phyloP scores from a whole-genome alignment of 371 early-diverging fungal species.

The Mucor lusitanicus region DNA sequence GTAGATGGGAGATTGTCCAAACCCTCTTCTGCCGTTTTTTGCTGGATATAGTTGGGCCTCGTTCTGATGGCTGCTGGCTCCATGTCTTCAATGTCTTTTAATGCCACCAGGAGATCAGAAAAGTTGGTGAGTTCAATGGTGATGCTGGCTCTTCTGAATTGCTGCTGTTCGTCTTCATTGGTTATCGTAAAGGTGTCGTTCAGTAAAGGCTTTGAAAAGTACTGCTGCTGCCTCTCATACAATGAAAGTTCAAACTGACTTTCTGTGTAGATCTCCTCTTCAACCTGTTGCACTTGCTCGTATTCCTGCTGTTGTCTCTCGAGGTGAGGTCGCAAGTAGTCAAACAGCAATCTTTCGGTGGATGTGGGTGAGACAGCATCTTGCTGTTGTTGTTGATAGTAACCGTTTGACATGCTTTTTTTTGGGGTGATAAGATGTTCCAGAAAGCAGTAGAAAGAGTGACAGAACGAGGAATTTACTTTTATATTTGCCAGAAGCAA shows the following conservation, averaged over 20 bases:
- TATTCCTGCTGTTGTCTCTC: background rate
- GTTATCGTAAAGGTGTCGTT: slow-evolving; percentile 10
- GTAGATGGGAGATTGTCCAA: background rate
- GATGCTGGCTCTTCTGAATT: background rate
- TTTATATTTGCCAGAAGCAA: background rate
- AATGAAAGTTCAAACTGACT: background rate
- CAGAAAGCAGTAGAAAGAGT: background rate
- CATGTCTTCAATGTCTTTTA: slow-evolving; percentile 14
- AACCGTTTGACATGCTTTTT: background rate
- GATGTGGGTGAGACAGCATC: slow-evolving; percentile 8
- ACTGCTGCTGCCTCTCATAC: background rate
- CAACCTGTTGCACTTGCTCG: background rate
- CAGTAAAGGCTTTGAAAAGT: background rate
- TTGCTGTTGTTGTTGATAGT: background rate
- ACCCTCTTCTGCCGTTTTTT: slow-evolving; percentile 15
- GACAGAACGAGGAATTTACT: background rate
- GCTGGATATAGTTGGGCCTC: background rate
- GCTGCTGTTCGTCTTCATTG: slow-evolving; percentile 7
- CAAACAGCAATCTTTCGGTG: slow-evolving; percentile 10
- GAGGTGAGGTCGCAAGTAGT: slow-evolving; percentile 13
- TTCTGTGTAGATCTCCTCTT: background rate
- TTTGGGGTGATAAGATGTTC: background rate
- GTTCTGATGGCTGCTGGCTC: background rate
- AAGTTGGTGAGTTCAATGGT: slow-evolving; percentile 16
- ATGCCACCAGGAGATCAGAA: slow-evolving; percentile 14